Evolutionary conservation across 805 yeast genomes (phyloP).

Genomic region (Schwanniomyces occidentalis): DNA sequence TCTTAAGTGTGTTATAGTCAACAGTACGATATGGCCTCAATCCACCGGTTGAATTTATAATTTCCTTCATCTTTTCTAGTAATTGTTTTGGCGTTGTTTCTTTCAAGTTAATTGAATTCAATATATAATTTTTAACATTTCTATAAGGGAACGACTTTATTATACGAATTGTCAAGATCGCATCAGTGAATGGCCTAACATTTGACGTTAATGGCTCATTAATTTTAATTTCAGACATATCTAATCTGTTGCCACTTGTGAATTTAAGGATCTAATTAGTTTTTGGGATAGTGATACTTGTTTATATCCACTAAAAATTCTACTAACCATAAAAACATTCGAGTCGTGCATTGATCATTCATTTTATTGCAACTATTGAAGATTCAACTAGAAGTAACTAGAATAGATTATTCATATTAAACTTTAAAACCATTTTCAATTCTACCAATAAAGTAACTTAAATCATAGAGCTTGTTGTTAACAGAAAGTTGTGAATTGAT

Average conservation of each 20-base stretch:
- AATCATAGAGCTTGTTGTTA: slow-evolving; percentile 25
- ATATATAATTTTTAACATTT: slow-evolving; percentile 75
- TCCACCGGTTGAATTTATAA: slow-evolving; percentile 58
- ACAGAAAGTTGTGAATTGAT: slow-evolving; percentile 25
- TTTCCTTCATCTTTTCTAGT: slow-evolving; percentile 48
- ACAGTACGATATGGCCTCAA: slow-evolving; percentile 83
- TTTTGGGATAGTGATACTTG: too few relatives aligned
- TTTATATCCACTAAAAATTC: too few relatives aligned
- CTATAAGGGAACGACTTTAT: slow-evolving; percentile 91
- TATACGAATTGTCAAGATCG: slow-evolving; percentile 81
- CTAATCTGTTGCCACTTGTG: too few relatives aligned
- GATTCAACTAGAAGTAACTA: too few relatives aligned
- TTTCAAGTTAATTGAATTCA: slow-evolving; percentile 69
- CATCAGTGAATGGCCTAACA: slow-evolving; percentile 68
- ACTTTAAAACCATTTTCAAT: slow-evolving; percentile 25
- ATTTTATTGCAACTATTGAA: too few relatives aligned
- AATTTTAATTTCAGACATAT: slow-evolving; percentile 8
- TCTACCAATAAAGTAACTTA: slow-evolving; percentile 20
- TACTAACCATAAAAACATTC: too few relatives aligned
- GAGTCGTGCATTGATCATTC: not conserved
- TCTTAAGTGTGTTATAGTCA: slow-evolving; percentile 70
- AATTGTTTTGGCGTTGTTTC: slow-evolving; percentile 65
- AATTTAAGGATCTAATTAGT: too few relatives aligned
- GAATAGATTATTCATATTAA: slow-evolving; percentile 5
- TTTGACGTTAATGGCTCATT: slow-evolving; percentile 82